Evolutionary conservation across 2,329 filamentous ascomycete genomes (phyloP), one percentile per base, ranked within the genome.

Genomic region (Colletotrichum sp.): DNA sequence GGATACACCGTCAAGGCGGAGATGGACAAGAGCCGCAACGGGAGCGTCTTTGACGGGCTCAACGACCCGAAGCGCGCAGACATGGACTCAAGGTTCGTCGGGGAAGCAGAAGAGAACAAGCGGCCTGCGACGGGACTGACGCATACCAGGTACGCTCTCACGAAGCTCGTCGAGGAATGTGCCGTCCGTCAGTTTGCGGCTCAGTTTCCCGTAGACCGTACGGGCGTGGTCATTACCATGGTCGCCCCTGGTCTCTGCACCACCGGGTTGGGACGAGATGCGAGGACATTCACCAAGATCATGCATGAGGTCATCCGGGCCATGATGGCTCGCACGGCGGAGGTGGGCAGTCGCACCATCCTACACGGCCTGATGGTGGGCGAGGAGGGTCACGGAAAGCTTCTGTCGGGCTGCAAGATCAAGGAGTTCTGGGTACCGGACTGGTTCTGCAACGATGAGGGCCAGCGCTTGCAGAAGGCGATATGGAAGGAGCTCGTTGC

Each of bases 211-310:
- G 74, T 78, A 1, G 76, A 78, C 0, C 75, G 75, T 7, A 79
- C 78, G 1, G 80, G 80, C 2, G 80, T 84, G 27, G 74, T 83
- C 38, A 59, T 83, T 18, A 84, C 82, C 71, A 33, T 78, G 1
- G 58, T 82, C 21, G 78, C 78, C 66, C 83, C 83, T 1, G 82
- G 83, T 2, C 70, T 84, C 4, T 80, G 79, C 76, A 79, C 76
- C 59, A 79, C 79, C 1, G 76, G 74, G 0, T 75, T 81, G 29
- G 61, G 47, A n/a, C 58, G 69, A 12, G 38, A 75, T 29, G 65
- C 63, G 38, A 59, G 63, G 12, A 47, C 38, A 13, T 47, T 64
- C 34, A 38, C 61, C 36, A 54, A 58, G 13, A 36, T 67, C 16
- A 63, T 68, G 58, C 51, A 68, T 18, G 34, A 67, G 18, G 38